Conservation (phyloP, 1,284 basidiomycete species). For the Moesziomyces globuligerus region DNA sequence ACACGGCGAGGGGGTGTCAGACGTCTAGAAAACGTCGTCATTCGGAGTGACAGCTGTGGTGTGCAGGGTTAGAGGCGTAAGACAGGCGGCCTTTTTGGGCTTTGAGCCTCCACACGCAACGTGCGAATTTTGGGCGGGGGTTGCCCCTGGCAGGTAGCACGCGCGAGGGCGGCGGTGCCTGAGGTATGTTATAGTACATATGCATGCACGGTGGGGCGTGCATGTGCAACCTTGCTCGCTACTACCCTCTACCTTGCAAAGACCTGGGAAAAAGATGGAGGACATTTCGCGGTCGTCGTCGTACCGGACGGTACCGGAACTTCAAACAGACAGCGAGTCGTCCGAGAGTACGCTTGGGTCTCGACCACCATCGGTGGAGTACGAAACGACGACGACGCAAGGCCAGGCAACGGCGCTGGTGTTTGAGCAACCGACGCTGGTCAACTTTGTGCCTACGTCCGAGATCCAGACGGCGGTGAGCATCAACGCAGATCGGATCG, state of each 20-base stretch:
- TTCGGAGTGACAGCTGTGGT: neutral
- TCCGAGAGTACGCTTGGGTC: neutral
- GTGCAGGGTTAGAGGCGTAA: neutral
- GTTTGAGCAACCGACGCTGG: slow-evolving; percentile 27
- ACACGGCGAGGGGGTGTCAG: too few species aligned
- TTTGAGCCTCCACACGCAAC: neutral
- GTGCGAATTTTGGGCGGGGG: neutral
- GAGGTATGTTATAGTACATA: neutral
- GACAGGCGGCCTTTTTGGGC: too few species aligned
- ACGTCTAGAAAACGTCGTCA: too few species aligned
- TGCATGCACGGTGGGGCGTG: too few species aligned
- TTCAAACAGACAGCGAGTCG: neutral
- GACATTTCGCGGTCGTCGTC: neutral
- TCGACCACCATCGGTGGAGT: slow-evolving; percentile 7
- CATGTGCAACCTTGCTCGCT: too few species aligned
- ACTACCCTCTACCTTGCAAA: too few species aligned
- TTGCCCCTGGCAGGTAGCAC: neutral
- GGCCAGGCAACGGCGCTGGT: slow-evolving; percentile 24
- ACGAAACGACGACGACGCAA: slow-evolving; percentile 2
- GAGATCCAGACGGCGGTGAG: slow-evolving; percentile 53
- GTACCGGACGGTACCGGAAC: neutral
- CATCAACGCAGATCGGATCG: slow-evolving; percentile 35
- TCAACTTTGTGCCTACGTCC: slow-evolving; percentile 52
- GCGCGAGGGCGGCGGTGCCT: neutral
- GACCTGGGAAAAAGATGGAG: too few species aligned